Evolutionary conservation across 768 basidiomycete species (phyloP), one percentile per base, ranked within the genome.

Genomic region (Lactarius tabidus): DNA sequence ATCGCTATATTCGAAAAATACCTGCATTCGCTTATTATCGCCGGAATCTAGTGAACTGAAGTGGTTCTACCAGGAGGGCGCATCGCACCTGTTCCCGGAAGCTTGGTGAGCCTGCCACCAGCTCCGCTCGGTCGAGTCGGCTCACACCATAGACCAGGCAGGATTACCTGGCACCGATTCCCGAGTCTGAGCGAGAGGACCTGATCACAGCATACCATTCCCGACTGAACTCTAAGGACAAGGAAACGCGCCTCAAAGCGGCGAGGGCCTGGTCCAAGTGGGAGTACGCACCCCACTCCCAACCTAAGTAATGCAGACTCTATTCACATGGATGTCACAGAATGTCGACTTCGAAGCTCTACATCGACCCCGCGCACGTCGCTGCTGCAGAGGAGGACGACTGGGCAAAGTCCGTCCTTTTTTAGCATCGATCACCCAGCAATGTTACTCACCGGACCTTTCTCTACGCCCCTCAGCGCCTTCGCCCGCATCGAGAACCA

Each of bases 51-150:
- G 87, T 70, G 95, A 98, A 76, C 82, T 97, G 45, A 82, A 84
- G 23, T 98, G 95, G 80, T 96, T 97, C 80, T 97, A 95, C 75
- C 93, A 95, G 78, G 84, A 90, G 2, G 93, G 93, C 17, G 77
- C 91, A 14, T 88, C 87, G 6, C 86, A 89, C 73, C 75, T 93
- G 35, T 94, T 93, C 80, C 91, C 93, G 0, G 90, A 93, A 76
- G 91, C 92, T 69, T 96, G 92, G 92, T 91, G 70, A 41, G 39
- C 7, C 35, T 59, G 29, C 39, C 26, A 23, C 23, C 18, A 51
- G 38, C 14, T 58, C 29, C 56, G 31, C 39, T 36, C 59, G 12
- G 6, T 17, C 38, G 10, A 7, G 20, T 29, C 10, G 6, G 18
- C 23, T 39, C 53, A n/a, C 53, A 38, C 35, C 59, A 53, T 57